Base-by-base conservation (phyloP, 2,329 filamentous ascomycete genomes). In the Cryphonectria parasitica region DNA sequence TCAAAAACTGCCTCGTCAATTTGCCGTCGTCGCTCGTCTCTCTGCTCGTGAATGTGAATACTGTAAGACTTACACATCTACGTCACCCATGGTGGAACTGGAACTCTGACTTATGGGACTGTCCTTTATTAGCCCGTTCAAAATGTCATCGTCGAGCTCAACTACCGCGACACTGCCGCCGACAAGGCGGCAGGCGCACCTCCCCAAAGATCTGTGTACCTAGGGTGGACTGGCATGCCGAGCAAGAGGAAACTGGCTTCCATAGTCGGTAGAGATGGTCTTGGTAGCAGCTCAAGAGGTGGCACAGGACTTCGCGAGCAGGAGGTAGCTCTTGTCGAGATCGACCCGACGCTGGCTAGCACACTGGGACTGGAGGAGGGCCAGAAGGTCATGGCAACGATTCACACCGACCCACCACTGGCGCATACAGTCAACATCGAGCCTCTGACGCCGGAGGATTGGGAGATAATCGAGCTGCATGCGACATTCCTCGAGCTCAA, bases 381-480 rank as follows among this genome's bases (percentile, higher is more conserved):
- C 65, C 92, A 95, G 78, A 97, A 93, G 82, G 89, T 95, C 77
- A 86, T 84, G 74, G 84, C 83, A 63, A 86, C 83, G 49, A 86
- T 99, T 74, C 96, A 99, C 80, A 83, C 98, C 73, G 94, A 99
- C 78, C 95, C 95, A 64, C 94, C 95, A 2, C 83, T 96, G 74
- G 94, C 94, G 64, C 94, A 98, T 80, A 98, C 95, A 1, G 92
- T 99, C 80, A 94, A 98, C 78, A 98, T 99, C 76, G 97, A 99
- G 79, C 96, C 96, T 45, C 82, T 98, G 76, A 98, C 96, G 0
- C 90, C 95, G 1, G 94, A 97, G 71, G 96, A 99, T 79, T 99
- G 96, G 96, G 96, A 99, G 82, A 97, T 98, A 77, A 98, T 99
- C 76, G 96, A 99, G 81, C 85, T 99, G 1, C 96, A 99, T 83